phyloP scores from a whole-genome alignment of 805 yeast species.

The Wickerhamomyces ciferrii region DNA sequence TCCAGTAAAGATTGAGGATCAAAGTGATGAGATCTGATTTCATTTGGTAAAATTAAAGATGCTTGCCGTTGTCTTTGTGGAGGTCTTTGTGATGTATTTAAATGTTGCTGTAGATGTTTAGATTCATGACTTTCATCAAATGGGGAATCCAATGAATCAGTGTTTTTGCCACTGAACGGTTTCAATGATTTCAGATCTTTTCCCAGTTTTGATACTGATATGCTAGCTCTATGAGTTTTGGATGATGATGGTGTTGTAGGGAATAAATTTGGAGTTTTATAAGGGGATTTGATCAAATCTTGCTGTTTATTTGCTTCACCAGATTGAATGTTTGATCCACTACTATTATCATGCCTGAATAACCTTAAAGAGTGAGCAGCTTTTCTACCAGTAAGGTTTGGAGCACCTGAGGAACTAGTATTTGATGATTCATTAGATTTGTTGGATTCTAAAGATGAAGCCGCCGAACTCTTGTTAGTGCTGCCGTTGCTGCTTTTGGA shows the following conservation, averaged over 20 bases:
- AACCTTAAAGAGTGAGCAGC: slow-evolving; percentile 54
- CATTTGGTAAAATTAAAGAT: not conserved
- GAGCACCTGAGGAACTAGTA: not conserved
- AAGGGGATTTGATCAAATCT: not conserved
- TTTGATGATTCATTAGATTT: not conserved
- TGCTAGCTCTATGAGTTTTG: not conserved
- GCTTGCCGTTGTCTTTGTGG: not conserved
- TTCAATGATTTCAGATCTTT: not conserved
- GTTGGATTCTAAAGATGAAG: slow-evolving; percentile 1
- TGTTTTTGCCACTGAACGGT: not conserved
- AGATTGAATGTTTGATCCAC: not conserved
- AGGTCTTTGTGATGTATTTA: not conserved
- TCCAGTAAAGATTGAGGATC: not conserved
- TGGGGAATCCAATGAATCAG: not conserved
- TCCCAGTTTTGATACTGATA: not conserved
- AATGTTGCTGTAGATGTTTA: not conserved
- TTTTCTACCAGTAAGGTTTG: slow-evolving; percentile 42
- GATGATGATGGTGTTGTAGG: not conserved
- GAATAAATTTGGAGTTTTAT: not conserved
- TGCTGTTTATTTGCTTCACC: not conserved
- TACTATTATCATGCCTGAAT: slow-evolving; percentile 33
- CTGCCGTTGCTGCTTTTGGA: not conserved
- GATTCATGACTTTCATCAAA: not conserved
- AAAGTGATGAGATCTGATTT: slow-evolving; percentile 1
- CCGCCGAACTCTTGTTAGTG: not conserved